These are phyloP conservation scores for Podospora appendiculata DNA, from an alignment of 495 filamentous ascomycete species.

Conservation along the genomic window DNA sequence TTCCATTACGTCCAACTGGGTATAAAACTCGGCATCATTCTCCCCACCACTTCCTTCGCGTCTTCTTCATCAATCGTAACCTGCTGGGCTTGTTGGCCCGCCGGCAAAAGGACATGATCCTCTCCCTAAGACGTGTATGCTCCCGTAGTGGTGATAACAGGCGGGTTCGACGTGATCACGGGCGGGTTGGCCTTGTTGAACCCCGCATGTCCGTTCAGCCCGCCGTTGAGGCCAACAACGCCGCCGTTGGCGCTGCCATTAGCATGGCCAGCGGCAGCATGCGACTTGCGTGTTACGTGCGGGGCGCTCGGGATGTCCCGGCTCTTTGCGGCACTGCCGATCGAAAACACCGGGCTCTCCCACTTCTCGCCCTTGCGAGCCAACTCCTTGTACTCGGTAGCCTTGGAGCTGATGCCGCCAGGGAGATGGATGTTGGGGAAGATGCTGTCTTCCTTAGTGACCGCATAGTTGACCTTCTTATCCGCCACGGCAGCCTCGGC, in stretches of 20 bases:
- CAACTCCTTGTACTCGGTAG: constrained; percentile 87
- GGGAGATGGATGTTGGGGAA: constrained; percentile 85
- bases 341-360: constrained; percentile 89
- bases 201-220: neutral
- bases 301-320: constrained; percentile 58
- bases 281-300: constrained; percentile 58
- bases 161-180: neutral
- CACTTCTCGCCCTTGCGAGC: constrained; percentile 84
- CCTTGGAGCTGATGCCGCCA: constrained; percentile 87
- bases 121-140: constrained; percentile 4
- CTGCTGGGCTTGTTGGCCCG: neutral
- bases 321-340: constrained; percentile 71
- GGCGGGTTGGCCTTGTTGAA: neutral
- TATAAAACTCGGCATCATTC: constrained; percentile 7
- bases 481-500: constrained; percentile 51
- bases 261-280: constrained; percentile 7
- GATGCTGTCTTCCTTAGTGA: constrained; percentile 84
- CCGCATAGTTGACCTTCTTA: constrained; percentile 78
- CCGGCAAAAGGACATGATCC: constrained; percentile 7
- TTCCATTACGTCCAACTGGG: constrained; percentile 9
- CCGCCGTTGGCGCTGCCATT: constrained; percentile 7
- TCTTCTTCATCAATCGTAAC: neutral
- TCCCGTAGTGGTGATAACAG: constrained; percentile 1
- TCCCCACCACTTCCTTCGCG: neutral
- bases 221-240: neutral